Percentiles rank a stretch among this genome's conserved stretches.
phyloP scores from a whole-genome alignment of 345 rosid species.

The Rubroshorea leprosula region DNA sequence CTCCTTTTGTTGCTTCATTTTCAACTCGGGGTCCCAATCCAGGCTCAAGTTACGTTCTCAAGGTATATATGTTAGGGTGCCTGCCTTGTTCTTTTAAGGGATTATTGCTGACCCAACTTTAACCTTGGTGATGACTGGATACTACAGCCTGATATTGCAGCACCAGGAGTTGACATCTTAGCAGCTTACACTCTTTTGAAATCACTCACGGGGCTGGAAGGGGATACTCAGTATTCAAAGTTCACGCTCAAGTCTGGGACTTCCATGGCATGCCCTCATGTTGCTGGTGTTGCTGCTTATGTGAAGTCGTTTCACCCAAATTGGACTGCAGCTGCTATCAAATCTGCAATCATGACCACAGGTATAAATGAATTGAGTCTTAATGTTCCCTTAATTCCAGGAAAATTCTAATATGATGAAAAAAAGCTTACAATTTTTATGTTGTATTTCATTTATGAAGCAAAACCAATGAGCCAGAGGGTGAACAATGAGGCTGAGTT shows the following conservation, averaged over 20 bases:
- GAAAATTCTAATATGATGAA: not conserved
- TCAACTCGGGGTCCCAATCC: slow-evolving; percentile 94
- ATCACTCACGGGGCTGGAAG: slow-evolving; percentile 72
- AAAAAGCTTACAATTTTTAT: no score
- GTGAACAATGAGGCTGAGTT: slow-evolving; percentile 59
- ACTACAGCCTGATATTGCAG: slow-evolving; percentile 80
- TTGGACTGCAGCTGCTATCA: slow-evolving; percentile 79
- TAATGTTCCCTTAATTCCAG: not conserved
- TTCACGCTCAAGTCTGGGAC: slow-evolving; percentile 83
- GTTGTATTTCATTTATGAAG: slow-evolving; percentile 19
- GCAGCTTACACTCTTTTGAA: slow-evolving; percentile 76
- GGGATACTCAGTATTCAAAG: slow-evolving; percentile 70
- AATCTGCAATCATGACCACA: slow-evolving; percentile 85
- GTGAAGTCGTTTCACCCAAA: slow-evolving; percentile 83
- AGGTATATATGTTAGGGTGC: slow-evolving; percentile 30
- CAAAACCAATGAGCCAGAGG: slow-evolving; percentile 58
- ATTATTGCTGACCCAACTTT: not conserved
- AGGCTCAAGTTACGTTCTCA: slow-evolving; percentile 59
- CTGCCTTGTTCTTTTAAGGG: not conserved
- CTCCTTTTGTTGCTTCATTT: slow-evolving; percentile 80
- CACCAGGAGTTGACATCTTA: slow-evolving; percentile 78
- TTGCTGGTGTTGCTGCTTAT: slow-evolving; percentile 80
- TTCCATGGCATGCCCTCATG: slow-evolving; percentile 93
- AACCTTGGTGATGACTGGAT: not conserved
- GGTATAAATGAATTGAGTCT: slow-evolving; percentile 28